Base-by-base conservation (phyloP, 495 filamentous ascomycete genomes). In the Hypoxylon fragiforme region DNA sequence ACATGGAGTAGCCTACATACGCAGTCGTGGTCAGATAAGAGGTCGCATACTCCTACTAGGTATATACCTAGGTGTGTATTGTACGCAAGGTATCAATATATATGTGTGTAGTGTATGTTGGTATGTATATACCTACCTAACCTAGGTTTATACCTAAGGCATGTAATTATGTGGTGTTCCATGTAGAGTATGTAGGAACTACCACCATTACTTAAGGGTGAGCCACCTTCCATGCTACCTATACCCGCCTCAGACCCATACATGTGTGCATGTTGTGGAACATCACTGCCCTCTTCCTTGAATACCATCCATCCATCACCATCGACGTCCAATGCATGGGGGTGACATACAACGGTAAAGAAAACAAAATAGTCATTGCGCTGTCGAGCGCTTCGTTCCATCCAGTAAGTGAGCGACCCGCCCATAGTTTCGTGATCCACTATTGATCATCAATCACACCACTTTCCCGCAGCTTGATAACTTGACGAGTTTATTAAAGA, bases 341-440 rank as follows among this genome's bases (percentile, higher is more conserved):
- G 24, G 9, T 4, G 24, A 28, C 3, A 39, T 36, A 38, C 36
- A 26, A 24, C 22, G 46, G 36, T 40, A 40, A 40, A 20, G 34
- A 16, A 35, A 50, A 28, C n/a, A 30, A 30, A 6, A 32, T 22
- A 44, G 54, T 45, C 54, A 57, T 50, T 40, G 54, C 54, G 54
- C 44, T 19, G 19, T 28, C 32, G 37, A 56, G 52, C 52, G 37
- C 54, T 26, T 40, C 46, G 21, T 28, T 40, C 31, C 39, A 31
- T 50, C 40, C 46, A 50, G 46, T 28, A 9, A 28, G 9, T 50
- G 45, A 49, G 18, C 32, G 38, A 22, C 31, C 47, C 13, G 18
- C 19, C 31, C 22, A 30, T 36, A 19, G 13, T 4, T 11, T 45
- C 32, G 22, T 11, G 54, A 57, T 50, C 46, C 46, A 57, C 39